Percentiles rank a stretch among this genome's conserved stretches.
Evolutionary conservation across 2,329 filamentous ascomycete species (phyloP).

Genomic region (Penicillium sp.): DNA sequence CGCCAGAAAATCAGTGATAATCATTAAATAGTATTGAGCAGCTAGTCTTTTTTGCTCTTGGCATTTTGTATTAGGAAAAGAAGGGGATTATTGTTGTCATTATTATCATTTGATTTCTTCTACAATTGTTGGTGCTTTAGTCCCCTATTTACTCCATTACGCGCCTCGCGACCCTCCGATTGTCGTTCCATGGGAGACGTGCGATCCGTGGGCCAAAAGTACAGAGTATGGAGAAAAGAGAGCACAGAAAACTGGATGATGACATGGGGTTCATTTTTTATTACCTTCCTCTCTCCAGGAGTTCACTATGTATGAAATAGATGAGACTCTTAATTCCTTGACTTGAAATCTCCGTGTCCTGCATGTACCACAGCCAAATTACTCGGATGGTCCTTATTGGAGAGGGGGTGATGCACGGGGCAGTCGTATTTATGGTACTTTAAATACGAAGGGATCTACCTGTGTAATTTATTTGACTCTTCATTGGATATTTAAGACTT

Average conservation of each 20-base stretch:
- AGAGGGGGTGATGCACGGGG: neutral
- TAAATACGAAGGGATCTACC: neutral
- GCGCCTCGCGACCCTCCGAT: slow-evolving; percentile 6
- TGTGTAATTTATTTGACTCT: neutral
- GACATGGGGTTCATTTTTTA: neutral
- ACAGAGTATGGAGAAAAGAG: neutral
- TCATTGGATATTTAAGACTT: neutral
- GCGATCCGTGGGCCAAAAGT: slow-evolving; percentile 4
- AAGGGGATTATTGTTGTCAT: neutral
- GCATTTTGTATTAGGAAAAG: neutral
- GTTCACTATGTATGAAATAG: neutral
- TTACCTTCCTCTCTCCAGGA: neutral
- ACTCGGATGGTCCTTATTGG: neutral
- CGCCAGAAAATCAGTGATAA: slow-evolving; percentile 17
- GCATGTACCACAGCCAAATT: neutral
- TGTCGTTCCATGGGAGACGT: slow-evolving; percentile 8
- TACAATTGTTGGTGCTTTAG: neutral
- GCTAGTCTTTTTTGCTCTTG: neutral
- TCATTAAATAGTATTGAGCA: slow-evolving; percentile 5
- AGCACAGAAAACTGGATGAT: neutral
- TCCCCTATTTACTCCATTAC: slow-evolving; percentile 5
- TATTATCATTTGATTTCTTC: neutral
- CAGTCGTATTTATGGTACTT: neutral
- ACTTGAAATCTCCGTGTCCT: neutral
- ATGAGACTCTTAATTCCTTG: neutral